Evolutionary conservation across 306 rosid genomes (phyloP).

Genomic region (Lathyrus sativus): DNA sequence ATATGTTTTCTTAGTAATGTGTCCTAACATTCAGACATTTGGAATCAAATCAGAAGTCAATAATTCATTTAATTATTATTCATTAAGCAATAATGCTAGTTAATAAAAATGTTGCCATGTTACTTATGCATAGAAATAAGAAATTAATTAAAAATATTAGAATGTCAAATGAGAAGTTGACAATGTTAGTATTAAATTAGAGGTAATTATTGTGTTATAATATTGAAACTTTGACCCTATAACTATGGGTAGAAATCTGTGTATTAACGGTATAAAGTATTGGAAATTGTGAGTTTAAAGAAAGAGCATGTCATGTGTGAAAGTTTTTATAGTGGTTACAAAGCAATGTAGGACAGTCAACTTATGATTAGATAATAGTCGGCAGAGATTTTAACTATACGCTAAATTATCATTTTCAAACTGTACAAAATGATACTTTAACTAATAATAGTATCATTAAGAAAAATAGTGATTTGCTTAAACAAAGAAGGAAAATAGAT

Average conservation of each 20-base stretch:
- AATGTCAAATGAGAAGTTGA: constrained; percentile 52
- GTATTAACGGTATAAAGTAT: constrained; percentile 33
- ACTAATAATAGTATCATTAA: background rate
- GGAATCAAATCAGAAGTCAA: constrained; percentile 61
- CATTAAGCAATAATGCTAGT: constrained; percentile 40
- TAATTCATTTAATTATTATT: constrained; percentile 38
- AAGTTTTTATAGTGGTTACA: constrained; percentile 37
- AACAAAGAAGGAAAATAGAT: background rate
- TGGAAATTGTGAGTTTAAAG: constrained; percentile 40
- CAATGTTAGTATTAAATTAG: constrained; percentile 42
- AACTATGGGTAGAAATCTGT: constrained; percentile 56
- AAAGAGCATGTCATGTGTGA: constrained; percentile 49
- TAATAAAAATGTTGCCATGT: constrained; percentile 36
- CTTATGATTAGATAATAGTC: constrained; percentile 50
- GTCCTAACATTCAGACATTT: constrained; percentile 63
- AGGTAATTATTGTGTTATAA: constrained; percentile 36
- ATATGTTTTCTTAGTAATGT: constrained; percentile 47
- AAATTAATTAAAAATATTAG: constrained; percentile 6
- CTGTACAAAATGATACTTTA: constrained; percentile 21
- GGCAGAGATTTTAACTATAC: constrained; percentile 61
- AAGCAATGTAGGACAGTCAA: constrained; percentile 48
- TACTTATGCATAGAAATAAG: constrained; percentile 27
- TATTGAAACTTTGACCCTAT: constrained; percentile 48
- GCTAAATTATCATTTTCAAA: constrained; percentile 40
- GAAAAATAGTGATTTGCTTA: background rate